These are phyloP conservation scores for Primulina eburnea DNA, from an alignment of 257 asterid genomes.

Conservation along the genomic window DNA sequence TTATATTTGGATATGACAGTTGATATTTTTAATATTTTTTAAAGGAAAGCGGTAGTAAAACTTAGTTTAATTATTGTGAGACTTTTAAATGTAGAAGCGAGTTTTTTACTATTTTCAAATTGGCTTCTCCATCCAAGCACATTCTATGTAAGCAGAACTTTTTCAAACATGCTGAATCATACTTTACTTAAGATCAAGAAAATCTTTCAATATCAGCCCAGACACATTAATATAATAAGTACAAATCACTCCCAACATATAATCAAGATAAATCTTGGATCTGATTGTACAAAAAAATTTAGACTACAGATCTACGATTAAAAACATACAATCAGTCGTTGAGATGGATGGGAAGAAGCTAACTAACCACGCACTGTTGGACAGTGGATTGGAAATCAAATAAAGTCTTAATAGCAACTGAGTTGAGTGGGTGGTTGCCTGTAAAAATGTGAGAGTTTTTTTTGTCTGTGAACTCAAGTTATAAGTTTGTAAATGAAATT, in stretches of 20 bases:
- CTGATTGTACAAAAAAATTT: background rate
- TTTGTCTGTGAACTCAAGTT: background rate
- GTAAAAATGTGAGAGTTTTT: conserved; percentile 12
- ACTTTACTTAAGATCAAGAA: background rate
- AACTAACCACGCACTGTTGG: conserved; percentile 90
- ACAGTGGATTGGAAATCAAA: conserved; percentile 66
- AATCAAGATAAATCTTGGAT: background rate
- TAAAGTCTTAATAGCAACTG: conserved; percentile 45
- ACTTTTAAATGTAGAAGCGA: background rate
- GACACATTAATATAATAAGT: background rate
- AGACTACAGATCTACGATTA: conserved; percentile 1
- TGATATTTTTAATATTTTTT: too few species aligned
- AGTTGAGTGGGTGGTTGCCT: conserved; percentile 41
- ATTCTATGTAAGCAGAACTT: background rate
- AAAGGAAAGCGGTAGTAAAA: too few species aligned
- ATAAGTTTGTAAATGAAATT: background rate
- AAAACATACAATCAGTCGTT: conserved; percentile 6
- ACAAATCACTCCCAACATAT: background rate
- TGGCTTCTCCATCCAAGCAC: background rate
- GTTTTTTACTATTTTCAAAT: too few species aligned
- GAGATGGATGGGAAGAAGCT: background rate
- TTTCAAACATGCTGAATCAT: background rate
- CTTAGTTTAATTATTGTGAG: background rate
- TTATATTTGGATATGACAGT: background rate
- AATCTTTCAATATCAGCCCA: background rate